Base-by-base conservation (phyloP, 495 filamentous ascomycete species). In the Lophiotrema nucula region DNA sequence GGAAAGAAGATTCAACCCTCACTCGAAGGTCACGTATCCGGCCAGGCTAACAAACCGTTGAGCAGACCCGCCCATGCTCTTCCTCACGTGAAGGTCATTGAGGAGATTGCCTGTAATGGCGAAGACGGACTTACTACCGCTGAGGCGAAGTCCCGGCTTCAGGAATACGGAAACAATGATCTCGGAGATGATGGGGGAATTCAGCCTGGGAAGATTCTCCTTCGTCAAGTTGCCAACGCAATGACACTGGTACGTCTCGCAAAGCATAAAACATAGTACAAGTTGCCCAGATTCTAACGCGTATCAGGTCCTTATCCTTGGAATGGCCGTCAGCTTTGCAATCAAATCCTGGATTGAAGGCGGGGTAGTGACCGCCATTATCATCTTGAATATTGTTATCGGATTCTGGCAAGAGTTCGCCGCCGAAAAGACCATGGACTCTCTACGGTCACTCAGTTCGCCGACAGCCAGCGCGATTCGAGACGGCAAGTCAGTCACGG, bases 351-450 rank as follows among this genome's bases (percentile, higher is more conserved):
- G 83, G 63, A 84, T 95, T 51, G 90, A 95, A 74, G 90, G 88
- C 19, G 87, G 86, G 35, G 89, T 95, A 19, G 81, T 95, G 18
- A 83, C 86, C 4, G 87, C 82, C 24, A 89, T 95, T 69, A 91
- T 95, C 48, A 65, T 87, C 5, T 74, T 95, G 58, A 95, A 95
- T 62, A 85, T 92, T 26, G 73, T 83, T 35, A 82, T 89, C 22
- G 87, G 86, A 3, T 95, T 93, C 75, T 81, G 79, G 44, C 89
- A 95, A 67, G 90, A 95, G 67, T 92, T 87, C 67, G 79, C 83
- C 49, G 90, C 90, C 22, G 89, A 92, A 67, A 88, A 92, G 75
- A 91, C 87, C 56, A 92, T 95, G 79, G 83, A 92, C 39, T 87
- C 88, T 21, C 77, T 95, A 12, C 76, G 87, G 33, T 82, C 84